Evolutionary conservation across 805 yeast genomes (phyloP).

Genomic region (Cyberlindnera saturnus): DNA sequence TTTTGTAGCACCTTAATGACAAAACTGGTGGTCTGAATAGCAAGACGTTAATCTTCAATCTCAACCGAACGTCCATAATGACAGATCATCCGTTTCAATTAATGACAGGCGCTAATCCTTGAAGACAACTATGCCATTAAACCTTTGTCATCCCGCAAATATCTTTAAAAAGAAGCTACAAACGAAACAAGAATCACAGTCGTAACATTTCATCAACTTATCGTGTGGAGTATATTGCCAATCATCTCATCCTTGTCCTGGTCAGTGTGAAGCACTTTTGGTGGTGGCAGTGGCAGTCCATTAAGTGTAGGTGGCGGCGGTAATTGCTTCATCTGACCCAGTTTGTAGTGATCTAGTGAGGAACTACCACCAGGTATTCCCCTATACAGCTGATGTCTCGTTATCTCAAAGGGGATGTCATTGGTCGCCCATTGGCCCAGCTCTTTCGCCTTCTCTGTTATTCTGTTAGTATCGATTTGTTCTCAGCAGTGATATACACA

Average conservation of each 20-base stretch:
- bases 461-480: background rate
- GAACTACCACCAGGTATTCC: slow-evolving; percentile 25
- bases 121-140: too few species aligned
- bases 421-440: slow-evolving; percentile 27
- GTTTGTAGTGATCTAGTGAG: slow-evolving; percentile 14
- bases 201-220: slow-evolving; percentile 6
- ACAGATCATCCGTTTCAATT: too few species aligned
- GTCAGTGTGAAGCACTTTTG: slow-evolving; percentile 15
- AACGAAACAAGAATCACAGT: too few species aligned
- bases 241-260: slow-evolving; percentile 9
- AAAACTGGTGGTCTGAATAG: too few species aligned
- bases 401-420: slow-evolving; percentile 20
- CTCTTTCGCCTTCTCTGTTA: slow-evolving; percentile 25
- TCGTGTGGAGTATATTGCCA: slow-evolving; percentile 18
- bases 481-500: background rate
- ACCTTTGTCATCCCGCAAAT: too few species aligned
- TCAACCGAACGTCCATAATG: too few species aligned
- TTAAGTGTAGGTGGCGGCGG: slow-evolving; percentile 23
- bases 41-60: too few species aligned
- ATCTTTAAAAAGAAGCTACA: too few species aligned
- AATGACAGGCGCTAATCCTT: too few species aligned
- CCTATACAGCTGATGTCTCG: slow-evolving; percentile 11
- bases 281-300: slow-evolving; percentile 21
- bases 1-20: too few species aligned
- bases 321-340: slow-evolving; percentile 12